Evolutionary conservation across 2,329 filamentous ascomycete species (phyloP).

Genomic region (Orbilia javanica): DNA sequence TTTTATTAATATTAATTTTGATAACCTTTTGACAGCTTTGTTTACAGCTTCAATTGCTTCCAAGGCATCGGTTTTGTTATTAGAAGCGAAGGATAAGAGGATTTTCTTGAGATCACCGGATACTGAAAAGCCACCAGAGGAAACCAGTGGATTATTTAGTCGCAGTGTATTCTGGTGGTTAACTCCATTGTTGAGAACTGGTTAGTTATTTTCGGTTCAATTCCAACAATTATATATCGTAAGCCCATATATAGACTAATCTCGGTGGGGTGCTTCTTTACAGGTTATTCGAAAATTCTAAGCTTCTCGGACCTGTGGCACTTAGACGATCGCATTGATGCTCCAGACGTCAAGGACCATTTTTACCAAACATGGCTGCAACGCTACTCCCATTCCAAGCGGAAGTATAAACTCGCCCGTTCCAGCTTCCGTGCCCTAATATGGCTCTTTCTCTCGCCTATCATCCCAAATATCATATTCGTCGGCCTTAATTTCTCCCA

Average conservation of each 20-base stretch:
- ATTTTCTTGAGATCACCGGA: slow-evolving; percentile 55
- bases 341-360: slow-evolving; percentile 27
- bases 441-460: slow-evolving; percentile 37
- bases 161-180: slow-evolving; percentile 66
- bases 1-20: slow-evolving; percentile 43
- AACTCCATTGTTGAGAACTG: slow-evolving; percentile 62
- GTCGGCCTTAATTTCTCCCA: slow-evolving; percentile 63
- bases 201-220: slow-evolving; percentile 1
- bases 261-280: neutral
- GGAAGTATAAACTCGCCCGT: slow-evolving; percentile 37
- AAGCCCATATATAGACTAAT: neutral
- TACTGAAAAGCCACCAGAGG: slow-evolving; percentile 63
- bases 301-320: slow-evolving; percentile 47
- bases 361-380: slow-evolving; percentile 49
- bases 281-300: slow-evolving; percentile 46
- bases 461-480: slow-evolving; percentile 62
- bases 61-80: slow-evolving; percentile 39
- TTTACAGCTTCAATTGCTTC: slow-evolving; percentile 46
- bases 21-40: slow-evolving; percentile 42
- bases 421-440: slow-evolving; percentile 49
- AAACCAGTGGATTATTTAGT: slow-evolving; percentile 64
- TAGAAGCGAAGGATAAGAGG: slow-evolving; percentile 54
- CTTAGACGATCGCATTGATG: slow-evolving; percentile 40
- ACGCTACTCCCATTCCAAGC: slow-evolving; percentile 30
- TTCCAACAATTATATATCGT: too few species aligned